Evolutionary conservation across 306 rosid species (phyloP).

Genomic region (Prunus fruticosa): DNA sequence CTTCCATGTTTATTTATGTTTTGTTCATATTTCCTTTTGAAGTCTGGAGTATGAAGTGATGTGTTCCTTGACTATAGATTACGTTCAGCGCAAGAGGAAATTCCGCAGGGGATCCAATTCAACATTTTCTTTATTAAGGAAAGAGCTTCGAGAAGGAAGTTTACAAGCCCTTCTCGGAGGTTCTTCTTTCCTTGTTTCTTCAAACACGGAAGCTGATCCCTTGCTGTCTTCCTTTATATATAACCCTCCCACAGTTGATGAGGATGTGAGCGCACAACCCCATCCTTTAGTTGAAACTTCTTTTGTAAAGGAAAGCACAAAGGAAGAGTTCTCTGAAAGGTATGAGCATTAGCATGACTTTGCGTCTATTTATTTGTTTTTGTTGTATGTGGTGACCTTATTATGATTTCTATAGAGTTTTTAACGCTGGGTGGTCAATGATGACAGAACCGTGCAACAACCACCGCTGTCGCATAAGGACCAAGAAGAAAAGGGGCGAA

Average conservation of each 20-base stretch:
- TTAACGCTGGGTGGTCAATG: background rate
- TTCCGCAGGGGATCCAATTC: constrained; percentile 57
- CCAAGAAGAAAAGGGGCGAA: constrained; percentile 62
- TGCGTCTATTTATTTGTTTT: background rate
- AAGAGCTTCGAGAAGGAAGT: constrained; percentile 78
- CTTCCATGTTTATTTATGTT: background rate
- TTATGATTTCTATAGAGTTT: background rate
- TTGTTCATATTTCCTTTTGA: background rate
- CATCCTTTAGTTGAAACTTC: constrained; percentile 41
- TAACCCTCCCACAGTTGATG: constrained; percentile 47
- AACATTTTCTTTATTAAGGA: constrained; percentile 65
- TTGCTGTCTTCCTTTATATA: constrained; percentile 76
- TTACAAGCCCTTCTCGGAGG: constrained; percentile 78
- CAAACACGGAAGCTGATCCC: constrained; percentile 76
- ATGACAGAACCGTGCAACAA: constrained; percentile 50
- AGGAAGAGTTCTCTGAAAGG: constrained; percentile 47
- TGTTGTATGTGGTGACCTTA: background rate
- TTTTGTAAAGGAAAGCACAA: constrained; percentile 43
- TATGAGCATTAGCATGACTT: constrained; percentile 1
- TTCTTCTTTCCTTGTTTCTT: constrained; percentile 48
- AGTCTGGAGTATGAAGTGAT: background rate
- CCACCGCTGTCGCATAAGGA: constrained; percentile 54
- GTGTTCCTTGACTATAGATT: constrained; percentile 53
- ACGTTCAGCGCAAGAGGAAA: constrained; percentile 91
- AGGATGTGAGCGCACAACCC: constrained; percentile 34